A percentile compares a stretch with the other conserved stretches of the same genome.
Conservation (phyloP, 1,284 basidiomycete genomes). For the Agroathelia rolfsii region DNA sequence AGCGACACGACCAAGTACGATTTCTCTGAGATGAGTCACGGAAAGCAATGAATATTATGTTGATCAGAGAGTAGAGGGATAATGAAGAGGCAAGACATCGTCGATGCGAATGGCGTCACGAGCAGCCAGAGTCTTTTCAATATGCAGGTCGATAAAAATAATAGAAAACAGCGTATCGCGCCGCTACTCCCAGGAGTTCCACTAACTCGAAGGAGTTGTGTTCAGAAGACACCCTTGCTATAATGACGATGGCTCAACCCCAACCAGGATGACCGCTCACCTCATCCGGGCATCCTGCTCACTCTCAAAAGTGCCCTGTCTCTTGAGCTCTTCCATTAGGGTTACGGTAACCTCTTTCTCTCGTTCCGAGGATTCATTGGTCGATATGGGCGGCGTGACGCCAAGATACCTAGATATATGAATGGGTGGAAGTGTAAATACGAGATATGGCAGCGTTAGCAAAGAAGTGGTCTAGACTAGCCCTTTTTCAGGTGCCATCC, state of each 20-base stretch:
- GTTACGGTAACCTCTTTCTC: slow-evolving; percentile 79
- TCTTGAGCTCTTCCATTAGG: slow-evolving; percentile 82
- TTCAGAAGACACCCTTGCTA: neutral
- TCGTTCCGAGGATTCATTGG: slow-evolving; percentile 60
- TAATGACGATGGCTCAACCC: no score
- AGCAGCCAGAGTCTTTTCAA: neutral
- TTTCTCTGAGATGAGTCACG: slow-evolving; percentile 53
- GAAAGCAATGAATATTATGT: slow-evolving; percentile 7
- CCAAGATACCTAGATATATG: slow-evolving; percentile 47
- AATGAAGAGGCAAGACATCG: no score
- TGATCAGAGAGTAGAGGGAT: slow-evolving; percentile 1
- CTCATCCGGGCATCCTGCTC: slow-evolving; percentile 84
- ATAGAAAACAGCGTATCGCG: neutral
- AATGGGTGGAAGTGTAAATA: slow-evolving; percentile 1
- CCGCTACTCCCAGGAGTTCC: neutral
- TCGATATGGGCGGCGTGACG: slow-evolving; percentile 88
- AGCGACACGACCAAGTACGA: slow-evolving; percentile 85
- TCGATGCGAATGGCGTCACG: neutral
- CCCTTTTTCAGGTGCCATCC: no score
- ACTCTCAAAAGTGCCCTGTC: slow-evolving; percentile 84
- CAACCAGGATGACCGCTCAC: slow-evolving; percentile 51
- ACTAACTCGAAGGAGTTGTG: neutral
- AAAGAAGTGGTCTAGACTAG: slow-evolving; percentile 4
- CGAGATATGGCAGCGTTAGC: slow-evolving; percentile 6
- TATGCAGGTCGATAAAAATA: slow-evolving; percentile 2